Percentiles rank a stretch among this genome's conserved stretches.
Evolutionary conservation across 352 stramenopile species (phyloP).

Genomic region (Globisporangium iwayamae): DNA sequence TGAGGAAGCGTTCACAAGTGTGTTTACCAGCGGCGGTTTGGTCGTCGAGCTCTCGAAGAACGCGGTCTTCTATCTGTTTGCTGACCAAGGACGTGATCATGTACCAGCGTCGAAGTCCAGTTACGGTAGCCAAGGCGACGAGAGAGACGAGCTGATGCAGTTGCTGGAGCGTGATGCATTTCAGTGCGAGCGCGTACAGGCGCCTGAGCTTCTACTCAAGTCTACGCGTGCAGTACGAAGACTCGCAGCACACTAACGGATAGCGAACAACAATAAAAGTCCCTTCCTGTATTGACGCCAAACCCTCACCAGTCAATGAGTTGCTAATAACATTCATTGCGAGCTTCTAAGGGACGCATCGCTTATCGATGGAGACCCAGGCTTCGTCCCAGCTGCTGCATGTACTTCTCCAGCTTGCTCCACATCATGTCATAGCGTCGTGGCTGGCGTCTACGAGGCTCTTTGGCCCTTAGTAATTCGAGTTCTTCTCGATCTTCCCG

Average conservation of each 20-base stretch:
- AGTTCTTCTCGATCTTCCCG: too few relatives aligned
- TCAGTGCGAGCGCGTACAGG: slow-evolving; percentile 4
- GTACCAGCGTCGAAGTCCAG: background rate
- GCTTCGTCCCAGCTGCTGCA: too few relatives aligned
- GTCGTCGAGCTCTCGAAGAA: slow-evolving; percentile 34
- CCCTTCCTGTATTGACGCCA: too few relatives aligned
- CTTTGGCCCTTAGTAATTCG: too few relatives aligned
- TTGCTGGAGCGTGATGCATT: slow-evolving; percentile 7
- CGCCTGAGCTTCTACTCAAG: slow-evolving; percentile 10
- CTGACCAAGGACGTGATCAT: background rate
- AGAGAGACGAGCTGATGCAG: background rate
- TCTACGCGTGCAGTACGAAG: slow-evolving; percentile 1
- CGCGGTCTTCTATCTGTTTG: slow-evolving; percentile 37
- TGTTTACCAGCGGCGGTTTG: slow-evolving; percentile 29
- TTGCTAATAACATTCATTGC: too few relatives aligned
- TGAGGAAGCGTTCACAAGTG: slow-evolving; percentile 21
- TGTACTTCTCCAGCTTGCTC: too few relatives aligned
- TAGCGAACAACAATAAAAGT: background rate
- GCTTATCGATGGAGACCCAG: too few relatives aligned
- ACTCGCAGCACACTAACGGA: background rate
- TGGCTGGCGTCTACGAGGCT: too few relatives aligned
- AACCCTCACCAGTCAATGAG: too few relatives aligned
- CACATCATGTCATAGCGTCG: too few relatives aligned
- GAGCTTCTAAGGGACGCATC: too few relatives aligned
- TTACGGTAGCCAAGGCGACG: background rate